These are phyloP conservation scores for Aspergillus wentii DNA, from an alignment of 495 filamentous ascomycete genomes.

Conservation along the genomic window DNA sequence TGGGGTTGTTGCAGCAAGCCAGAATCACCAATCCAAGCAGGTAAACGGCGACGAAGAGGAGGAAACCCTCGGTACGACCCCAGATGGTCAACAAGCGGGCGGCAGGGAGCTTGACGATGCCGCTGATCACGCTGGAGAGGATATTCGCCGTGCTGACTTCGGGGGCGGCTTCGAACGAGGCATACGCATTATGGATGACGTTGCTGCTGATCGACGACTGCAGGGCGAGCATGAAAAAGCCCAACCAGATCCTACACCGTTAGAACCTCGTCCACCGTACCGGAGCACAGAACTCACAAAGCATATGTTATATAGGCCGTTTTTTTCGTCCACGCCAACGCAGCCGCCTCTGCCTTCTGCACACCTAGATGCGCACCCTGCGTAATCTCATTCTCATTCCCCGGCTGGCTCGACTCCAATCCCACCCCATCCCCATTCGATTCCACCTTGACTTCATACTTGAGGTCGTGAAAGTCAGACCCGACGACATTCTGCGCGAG, in stretches of 20 bases:
- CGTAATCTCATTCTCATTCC: constrained; percentile 10
- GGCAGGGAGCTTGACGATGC: constrained; percentile 60
- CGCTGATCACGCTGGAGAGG: constrained; percentile 52
- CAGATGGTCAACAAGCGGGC: constrained; percentile 66
- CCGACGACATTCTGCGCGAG: constrained; percentile 10
- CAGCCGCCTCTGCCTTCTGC: constrained; percentile 40
- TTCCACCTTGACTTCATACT: constrained; percentile 3
- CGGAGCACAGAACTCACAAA: constrained; percentile 27
- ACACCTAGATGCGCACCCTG: constrained; percentile 26
- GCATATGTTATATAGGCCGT: constrained; percentile 31
- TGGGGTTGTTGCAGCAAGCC: constrained; percentile 39
- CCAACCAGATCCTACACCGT: constrained; percentile 33
- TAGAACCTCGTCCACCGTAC: constrained; percentile 10
- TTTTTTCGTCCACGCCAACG: constrained; percentile 33
- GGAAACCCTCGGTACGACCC: constrained; percentile 53
- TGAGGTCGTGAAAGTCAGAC: constrained; percentile 2
- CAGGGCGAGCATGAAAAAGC: constrained; percentile 38
- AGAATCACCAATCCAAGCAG: constrained; percentile 43
- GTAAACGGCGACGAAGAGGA: constrained; percentile 30
- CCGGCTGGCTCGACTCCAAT: neutral
- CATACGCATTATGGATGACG: constrained; percentile 33
- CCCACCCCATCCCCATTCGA: no score
- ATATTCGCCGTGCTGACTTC: constrained; percentile 33
- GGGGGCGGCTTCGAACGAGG: constrained; percentile 29
- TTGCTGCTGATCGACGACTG: constrained; percentile 30